Percentiles rank a stretch among this genome's conserved stretches.
These are phyloP conservation scores for Gliomastix tumulicola DNA, from an alignment of 2,329 filamentous ascomycete genomes.

Conservation along the genomic window DNA sequence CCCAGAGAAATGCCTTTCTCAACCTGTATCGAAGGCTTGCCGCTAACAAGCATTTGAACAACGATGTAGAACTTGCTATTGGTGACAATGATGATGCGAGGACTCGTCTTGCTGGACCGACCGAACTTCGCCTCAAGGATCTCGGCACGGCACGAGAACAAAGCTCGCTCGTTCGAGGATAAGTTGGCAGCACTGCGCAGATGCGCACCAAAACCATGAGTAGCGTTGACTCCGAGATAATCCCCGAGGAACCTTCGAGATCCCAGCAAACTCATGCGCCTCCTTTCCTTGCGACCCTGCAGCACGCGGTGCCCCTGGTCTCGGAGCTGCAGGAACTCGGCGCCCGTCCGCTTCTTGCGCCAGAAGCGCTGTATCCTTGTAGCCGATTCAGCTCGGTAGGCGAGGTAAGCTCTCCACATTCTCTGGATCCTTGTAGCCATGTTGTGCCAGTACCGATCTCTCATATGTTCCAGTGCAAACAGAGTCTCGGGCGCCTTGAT, in stretches of 20 bases:
- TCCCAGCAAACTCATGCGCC: slow-evolving; percentile 84
- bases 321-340: slow-evolving; percentile 80
- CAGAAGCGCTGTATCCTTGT: slow-evolving; percentile 93
- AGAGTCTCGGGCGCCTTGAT: slow-evolving; percentile 97
- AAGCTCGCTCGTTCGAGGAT: slow-evolving; percentile 61
- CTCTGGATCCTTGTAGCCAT: slow-evolving; percentile 98
- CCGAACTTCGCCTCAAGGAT: slow-evolving; percentile 91
- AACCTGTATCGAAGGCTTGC: slow-evolving; percentile 71
- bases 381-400: slow-evolving; percentile 87
- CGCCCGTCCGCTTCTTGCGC: slow-evolving; percentile 85
- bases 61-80: slow-evolving; percentile 84
- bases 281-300: slow-evolving; percentile 79
- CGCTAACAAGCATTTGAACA: slow-evolving; percentile 74
- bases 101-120: slow-evolving; percentile 87
- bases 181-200: slow-evolving; percentile 71
- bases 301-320: slow-evolving; percentile 83
- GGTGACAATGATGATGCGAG: slow-evolving; percentile 78
- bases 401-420: slow-evolving; percentile 92
- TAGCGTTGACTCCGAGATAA: slow-evolving; percentile 83
- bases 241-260: slow-evolving; percentile 91
- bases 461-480: slow-evolving; percentile 95
- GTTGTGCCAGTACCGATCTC: slow-evolving; percentile 97
- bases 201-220: slow-evolving; percentile 70
- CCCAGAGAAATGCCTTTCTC: slow-evolving; percentile 80
- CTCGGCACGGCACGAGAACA: slow-evolving; percentile 91